Evolutionary conservation across 371 early-diverging fungal genomes (phyloP), one percentile per base, ranked within the genome.

Genomic region (Cokeromyces recurvatus): DNA sequence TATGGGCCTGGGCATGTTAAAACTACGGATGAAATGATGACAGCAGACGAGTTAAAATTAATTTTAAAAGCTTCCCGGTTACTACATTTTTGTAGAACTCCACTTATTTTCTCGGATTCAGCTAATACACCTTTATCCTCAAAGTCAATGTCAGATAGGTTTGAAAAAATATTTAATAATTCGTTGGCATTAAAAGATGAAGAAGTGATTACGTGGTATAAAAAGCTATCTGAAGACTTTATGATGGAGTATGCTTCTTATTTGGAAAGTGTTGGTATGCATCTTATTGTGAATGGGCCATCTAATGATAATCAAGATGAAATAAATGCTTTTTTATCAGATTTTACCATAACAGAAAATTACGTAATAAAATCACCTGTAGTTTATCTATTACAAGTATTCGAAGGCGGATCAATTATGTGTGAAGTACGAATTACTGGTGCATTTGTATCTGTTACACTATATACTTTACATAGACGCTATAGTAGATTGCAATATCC

Each of bases 401-500:
- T 84, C 32, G 68, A 71, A 21, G 82, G 78, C 2, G 88, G 87
- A 6, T 81, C 83, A 0, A 74, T 91, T 31, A 79, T 91, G 57
- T 79, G 85, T 23, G 87, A 91, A 60, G 68, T 89, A 4, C 68
- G 87, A 5, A 57, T 89, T 2, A 84, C 87, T 20, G 77, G 81
- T 4, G 69, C 73, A 24, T 86, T 85, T 66, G 79, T 83, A 1
- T 84, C 83, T 31, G 82, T 89, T 0, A 87, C 86, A 10, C 45
- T 89, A 16, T 91, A 86, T 41, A 86, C 84, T 10, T 51, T 91
- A 10, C 80, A 83, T 46, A 61, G 80, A 17, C 71, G 80, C 1
- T 82, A 81, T 59, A 81, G 83, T 6, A 68, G 77, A n/a, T 50
- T 78, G 44, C 65, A 60, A 37, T 59, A 32, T 50, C 70, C 80